Percentiles rank a stretch among this genome's conserved stretches.
Evolutionary conservation across 2,329 filamentous ascomycete species (phyloP).

Genomic region (Diaporthe sp.): DNA sequence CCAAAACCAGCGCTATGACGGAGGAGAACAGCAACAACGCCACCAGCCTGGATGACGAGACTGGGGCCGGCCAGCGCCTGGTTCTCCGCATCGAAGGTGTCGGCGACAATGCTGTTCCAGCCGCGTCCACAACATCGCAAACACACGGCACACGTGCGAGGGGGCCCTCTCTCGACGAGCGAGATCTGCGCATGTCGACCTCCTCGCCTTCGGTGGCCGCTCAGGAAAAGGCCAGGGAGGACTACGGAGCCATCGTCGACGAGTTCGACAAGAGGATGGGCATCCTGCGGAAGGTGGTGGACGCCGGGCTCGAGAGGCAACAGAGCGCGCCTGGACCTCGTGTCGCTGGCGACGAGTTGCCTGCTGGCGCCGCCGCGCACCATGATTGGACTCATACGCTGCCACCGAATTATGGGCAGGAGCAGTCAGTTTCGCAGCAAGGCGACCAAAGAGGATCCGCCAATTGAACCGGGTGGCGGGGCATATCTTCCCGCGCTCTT

Average conservation of each 20-base stretch:
- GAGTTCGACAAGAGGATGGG: constrained; percentile 72
- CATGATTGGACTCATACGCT: neutral
- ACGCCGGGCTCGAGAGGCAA: constrained; percentile 63
- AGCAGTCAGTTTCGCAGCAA: neutral
- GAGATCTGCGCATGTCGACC: constrained; percentile 34
- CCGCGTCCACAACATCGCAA: neutral
- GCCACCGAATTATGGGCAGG: neutral
- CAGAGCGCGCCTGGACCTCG: constrained; percentile 42
- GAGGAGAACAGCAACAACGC: constrained; percentile 50
- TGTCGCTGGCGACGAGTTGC: constrained; percentile 44
- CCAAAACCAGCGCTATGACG: constrained; percentile 61
- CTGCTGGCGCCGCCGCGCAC: constrained; percentile 19
- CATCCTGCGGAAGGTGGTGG: constrained; percentile 67
- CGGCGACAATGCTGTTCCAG: constrained; percentile 47
- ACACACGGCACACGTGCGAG: constrained; percentile 43
- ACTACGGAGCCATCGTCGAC: constrained; percentile 66
- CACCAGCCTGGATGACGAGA: constrained; percentile 49
- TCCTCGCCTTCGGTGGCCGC: constrained; percentile 20
- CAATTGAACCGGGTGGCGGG: neutral
- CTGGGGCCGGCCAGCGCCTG: constrained; percentile 56
- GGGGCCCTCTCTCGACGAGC: constrained; percentile 44
- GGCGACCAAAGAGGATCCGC: neutral
- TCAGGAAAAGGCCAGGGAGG: constrained; percentile 43
- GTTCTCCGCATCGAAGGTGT: constrained; percentile 76
- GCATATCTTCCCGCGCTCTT: too few species aligned